Percentiles rank a stretch among this genome's conserved stretches.
phyloP scores from a whole-genome alignment of 2,329 filamentous ascomycete genomes.

The Epichloe typhina region DNA sequence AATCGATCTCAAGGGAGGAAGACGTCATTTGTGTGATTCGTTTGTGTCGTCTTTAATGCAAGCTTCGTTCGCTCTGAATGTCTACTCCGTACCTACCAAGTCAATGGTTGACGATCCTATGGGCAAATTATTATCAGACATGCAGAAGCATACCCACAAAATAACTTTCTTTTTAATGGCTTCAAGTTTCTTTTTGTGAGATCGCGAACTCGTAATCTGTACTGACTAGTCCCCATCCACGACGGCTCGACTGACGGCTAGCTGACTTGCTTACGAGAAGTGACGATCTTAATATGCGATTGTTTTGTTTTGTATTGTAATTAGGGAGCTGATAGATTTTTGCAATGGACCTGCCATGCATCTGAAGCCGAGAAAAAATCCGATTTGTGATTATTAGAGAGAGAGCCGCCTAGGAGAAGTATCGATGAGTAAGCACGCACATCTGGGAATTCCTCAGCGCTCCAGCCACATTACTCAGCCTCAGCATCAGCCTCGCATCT shows the following conservation, averaged over 20 bases:
- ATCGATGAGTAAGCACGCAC: not conserved
- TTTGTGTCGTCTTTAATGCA: not conserved
- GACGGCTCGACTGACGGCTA: too few relatives aligned
- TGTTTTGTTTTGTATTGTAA: too few relatives aligned
- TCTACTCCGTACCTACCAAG: not conserved
- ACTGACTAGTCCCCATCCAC: too few relatives aligned
- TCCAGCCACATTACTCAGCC: slow-evolving; percentile 1
- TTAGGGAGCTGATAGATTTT: too few relatives aligned
- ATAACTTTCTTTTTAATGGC: not conserved
- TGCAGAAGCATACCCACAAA: not conserved
- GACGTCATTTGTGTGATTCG: not conserved
- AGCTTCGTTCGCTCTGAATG: not conserved
- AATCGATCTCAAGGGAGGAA: not conserved
- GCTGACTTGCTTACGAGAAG: too few relatives aligned
- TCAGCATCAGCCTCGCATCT: not conserved
- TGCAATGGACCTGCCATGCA: too few relatives aligned
- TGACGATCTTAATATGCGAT: too few relatives aligned
- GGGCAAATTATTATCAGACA: not conserved
- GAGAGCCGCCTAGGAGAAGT: not conserved
- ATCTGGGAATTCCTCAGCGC: too few relatives aligned
- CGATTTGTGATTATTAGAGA: too few relatives aligned
- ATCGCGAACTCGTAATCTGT: too few relatives aligned
- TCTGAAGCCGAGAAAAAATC: too few relatives aligned
- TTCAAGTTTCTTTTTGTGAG: too few relatives aligned
- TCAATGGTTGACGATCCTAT: not conserved